Evolutionary conservation across 345 rosid genomes (phyloP), one percentile per base, ranked within the genome.

Genomic region (Populus simonii): DNA sequence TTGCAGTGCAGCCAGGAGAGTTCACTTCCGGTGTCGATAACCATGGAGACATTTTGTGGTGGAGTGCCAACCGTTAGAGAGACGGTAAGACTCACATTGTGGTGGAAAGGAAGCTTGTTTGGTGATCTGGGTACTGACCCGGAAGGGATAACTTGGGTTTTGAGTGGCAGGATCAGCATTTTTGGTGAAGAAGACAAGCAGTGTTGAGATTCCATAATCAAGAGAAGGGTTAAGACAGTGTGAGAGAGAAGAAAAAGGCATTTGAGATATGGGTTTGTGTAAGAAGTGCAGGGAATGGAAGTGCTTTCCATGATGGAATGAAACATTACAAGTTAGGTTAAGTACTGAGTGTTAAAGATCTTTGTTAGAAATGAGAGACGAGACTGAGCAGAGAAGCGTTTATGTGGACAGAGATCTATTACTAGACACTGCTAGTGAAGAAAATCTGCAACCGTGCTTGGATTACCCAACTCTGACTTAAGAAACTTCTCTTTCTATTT

Each of bases 1-100:
- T 89, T 91, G 80, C 98, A 94, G n/a, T 86, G 91, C 39, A 94
- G 88, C 98, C 98, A 94, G 22, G 96, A 87, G 82, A 92, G 97
- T 78, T 94, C 98, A 74, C 96, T 91, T 22, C 98, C 97, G 6
- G 98, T 94, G 90, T 94, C 97, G 45, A 94, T 78, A 53, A 91
- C 98, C 94, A 94, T 87, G 79, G 98, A 85, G 70, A 91, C 91
- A 78, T 90, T 92, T 78, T 94, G 97, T 13, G 98, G 97, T 25
- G 97, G 98, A 10, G 93, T 90, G 29, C 98, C 98, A 39, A 88
- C 93, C 33, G 94, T 78, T 72, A 94, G 86, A 62, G 91, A 83
- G 51, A 91, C 94, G 7, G 94, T 88, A 79, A 94, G 93, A 81
- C 88, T 90, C 18, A 92, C 90, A 74, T 94, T 94, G 79, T 91